These are phyloP conservation scores for Yarrowia osloensis DNA, from an alignment of 805 yeast genomes.

Conservation along the genomic window DNA sequence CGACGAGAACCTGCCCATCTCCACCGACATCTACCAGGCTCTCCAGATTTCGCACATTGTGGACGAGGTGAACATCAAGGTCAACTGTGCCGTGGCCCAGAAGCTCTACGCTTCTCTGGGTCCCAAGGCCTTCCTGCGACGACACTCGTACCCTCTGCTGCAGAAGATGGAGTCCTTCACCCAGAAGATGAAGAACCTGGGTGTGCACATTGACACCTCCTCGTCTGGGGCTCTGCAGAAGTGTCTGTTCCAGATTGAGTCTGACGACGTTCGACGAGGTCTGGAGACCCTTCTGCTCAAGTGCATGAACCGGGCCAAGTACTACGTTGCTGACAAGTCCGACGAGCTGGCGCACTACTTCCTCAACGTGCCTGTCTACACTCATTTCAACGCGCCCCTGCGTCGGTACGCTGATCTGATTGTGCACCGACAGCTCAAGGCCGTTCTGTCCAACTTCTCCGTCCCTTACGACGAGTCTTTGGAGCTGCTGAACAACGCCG, in stretches of 20 bases:
- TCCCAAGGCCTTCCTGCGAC: constrained; percentile 77
- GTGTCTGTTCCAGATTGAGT: constrained; percentile 65
- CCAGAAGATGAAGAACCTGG: constrained; percentile 58
- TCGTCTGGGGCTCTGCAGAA: constrained; percentile 69
- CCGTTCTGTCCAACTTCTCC: constrained; percentile 49
- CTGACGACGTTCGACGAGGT: constrained; percentile 64
- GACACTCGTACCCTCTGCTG: constrained; percentile 81
- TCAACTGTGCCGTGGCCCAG: constrained; percentile 83
- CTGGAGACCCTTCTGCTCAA: constrained; percentile 79
- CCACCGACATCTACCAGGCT: constrained; percentile 68
- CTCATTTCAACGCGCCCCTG: constrained; percentile 92
- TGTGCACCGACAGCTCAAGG: constrained; percentile 88
- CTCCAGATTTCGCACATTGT: constrained; percentile 19
- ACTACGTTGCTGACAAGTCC: constrained; percentile 47
- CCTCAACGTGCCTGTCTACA: constrained; percentile 79
- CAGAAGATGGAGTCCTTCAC: constrained; percentile 79
- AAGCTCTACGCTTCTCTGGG: constrained; percentile 74
- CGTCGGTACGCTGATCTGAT: constrained; percentile 89
- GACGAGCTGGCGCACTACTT: constrained; percentile 79
- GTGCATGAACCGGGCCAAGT: constrained; percentile 81
- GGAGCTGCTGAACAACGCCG: constrained; percentile 67
- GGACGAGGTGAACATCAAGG: constrained; percentile 74
- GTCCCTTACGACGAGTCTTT: constrained; percentile 44
- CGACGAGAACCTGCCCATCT: constrained; percentile 75
- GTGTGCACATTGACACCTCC: constrained; percentile 67